These are phyloP conservation scores for Pythium volutum DNA, from an alignment of 352 stramenopile species.

Conservation along the genomic window DNA sequence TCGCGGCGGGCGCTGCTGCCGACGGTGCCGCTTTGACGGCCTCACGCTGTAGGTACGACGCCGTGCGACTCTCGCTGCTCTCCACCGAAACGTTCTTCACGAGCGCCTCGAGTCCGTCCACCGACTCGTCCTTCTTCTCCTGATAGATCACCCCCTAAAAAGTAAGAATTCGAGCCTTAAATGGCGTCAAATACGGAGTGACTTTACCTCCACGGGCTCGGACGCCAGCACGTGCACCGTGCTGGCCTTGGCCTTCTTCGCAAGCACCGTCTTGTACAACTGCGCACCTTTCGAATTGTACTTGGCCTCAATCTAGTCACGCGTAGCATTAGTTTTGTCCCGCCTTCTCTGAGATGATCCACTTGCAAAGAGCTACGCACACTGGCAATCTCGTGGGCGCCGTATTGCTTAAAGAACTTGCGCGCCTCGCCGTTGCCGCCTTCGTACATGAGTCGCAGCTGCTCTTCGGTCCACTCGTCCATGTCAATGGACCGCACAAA, in stretches of 20 bases:
- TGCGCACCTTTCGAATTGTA: slow-evolving; percentile 90
- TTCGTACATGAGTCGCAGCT: slow-evolving; percentile 91
- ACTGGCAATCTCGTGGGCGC: slow-evolving; percentile 82
- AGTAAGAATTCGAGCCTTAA: neutral
- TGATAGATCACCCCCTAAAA: slow-evolving; percentile 2
- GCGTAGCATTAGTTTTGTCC: neutral
- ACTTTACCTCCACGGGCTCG: slow-evolving; percentile 40
- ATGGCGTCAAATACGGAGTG: too few species aligned
- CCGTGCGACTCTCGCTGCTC: slow-evolving; percentile 36
- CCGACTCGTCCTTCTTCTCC: slow-evolving; percentile 34
- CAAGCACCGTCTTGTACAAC: slow-evolving; percentile 82
- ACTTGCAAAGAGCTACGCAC: slow-evolving; percentile 33
- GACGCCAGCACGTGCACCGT: slow-evolving; percentile 50
- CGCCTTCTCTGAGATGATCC: too few species aligned
- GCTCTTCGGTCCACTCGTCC: slow-evolving; percentile 95
- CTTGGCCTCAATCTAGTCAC: slow-evolving; percentile 84
- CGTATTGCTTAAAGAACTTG: slow-evolving; percentile 94
- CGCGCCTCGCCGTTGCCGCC: slow-evolving; percentile 92
- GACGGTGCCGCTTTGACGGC: slow-evolving; percentile 1
- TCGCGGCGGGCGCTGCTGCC: neutral
- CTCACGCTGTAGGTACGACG: slow-evolving; percentile 47
- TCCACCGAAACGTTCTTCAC: slow-evolving; percentile 69
- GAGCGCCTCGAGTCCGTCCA: slow-evolving; percentile 76
- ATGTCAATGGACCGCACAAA: slow-evolving; percentile 96
- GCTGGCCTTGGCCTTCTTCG: slow-evolving; percentile 81